Evolutionary conservation across 257 asterid genomes (phyloP).

Genomic region (Solanum sejunctum): DNA sequence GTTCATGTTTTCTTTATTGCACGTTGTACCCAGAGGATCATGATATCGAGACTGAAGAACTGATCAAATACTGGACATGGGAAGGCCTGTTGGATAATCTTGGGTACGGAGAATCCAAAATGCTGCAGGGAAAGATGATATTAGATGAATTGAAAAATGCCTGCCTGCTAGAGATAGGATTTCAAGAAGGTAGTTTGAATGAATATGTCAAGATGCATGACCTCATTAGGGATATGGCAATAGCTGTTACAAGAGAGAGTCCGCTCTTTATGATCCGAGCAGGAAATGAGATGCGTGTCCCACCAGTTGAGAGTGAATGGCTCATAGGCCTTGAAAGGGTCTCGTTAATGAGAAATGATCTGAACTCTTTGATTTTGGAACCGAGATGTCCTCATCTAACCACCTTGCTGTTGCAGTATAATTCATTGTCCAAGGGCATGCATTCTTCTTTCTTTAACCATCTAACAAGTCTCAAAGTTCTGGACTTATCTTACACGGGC

Average conservation of each 20-base stretch:
- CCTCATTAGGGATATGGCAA: constrained; percentile 15
- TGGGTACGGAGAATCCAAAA: constrained; percentile 1
- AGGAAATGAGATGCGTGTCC: constrained; percentile 3
- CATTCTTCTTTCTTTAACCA: constrained; percentile 9
- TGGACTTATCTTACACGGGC: constrained; percentile 23
- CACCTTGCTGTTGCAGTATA: constrained; percentile 23
- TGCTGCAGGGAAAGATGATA: constrained; percentile 7
- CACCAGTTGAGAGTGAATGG: constrained; percentile 14
- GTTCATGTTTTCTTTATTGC: constrained; percentile 18
- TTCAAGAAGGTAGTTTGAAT: not conserved
- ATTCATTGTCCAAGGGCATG: constrained; percentile 10
- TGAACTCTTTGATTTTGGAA: constrained; percentile 1
- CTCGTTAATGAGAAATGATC: constrained; percentile 24
- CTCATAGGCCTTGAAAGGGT: constrained; percentile 11
- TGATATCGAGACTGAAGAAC: constrained; percentile 10
- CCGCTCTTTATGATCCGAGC: constrained; percentile 14
- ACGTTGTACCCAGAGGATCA: constrained; percentile 24
- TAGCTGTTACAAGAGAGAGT: constrained; percentile 11
- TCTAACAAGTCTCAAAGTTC: constrained; percentile 4
- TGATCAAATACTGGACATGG: constrained; percentile 13
- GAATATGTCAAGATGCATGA: constrained; percentile 14
- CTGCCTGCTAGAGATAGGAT: constrained; percentile 4
- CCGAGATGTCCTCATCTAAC: constrained; percentile 14
- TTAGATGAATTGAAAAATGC: constrained; percentile 9
- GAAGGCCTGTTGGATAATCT: constrained; percentile 11